Conservation (phyloP, 352 stramenopile species). For the Globisporangium splendens region DNA sequence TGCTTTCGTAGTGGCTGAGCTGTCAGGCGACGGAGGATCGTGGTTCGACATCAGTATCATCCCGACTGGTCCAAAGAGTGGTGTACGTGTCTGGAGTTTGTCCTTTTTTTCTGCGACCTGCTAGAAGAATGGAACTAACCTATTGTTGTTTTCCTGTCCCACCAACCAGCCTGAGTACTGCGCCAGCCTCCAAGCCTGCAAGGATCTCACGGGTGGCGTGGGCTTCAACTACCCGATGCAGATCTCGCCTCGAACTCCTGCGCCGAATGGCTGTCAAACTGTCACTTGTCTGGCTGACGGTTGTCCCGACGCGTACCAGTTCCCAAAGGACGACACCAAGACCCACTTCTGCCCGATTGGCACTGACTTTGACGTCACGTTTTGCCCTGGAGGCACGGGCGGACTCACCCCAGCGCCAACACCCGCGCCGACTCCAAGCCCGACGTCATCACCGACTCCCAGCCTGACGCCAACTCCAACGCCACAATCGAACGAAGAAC, state of each 20-base stretch:
- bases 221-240: conserved; percentile 70
- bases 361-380: conserved; percentile 51
- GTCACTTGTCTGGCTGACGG: conserved; percentile 47
- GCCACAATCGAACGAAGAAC: conserved; percentile 7
- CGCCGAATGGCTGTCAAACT: conserved; percentile 32
- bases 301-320: conserved; percentile 65
- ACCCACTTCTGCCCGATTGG: conserved; percentile 41
- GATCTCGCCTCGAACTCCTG: conserved; percentile 39
- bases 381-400: conserved; percentile 43
- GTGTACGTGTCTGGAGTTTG: conserved; percentile 14
- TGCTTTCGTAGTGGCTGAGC: conserved; percentile 46
- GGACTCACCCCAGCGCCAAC: conserved; percentile 27
- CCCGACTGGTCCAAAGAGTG: conserved; percentile 38
- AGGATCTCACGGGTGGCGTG: conserved; percentile 42
- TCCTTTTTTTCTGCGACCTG: not conserved
- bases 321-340: conserved; percentile 65
- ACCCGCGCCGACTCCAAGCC: conserved; percentile 24
- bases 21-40: conserved; percentile 46
- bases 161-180: conserved; percentile 34
- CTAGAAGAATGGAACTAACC: no score
- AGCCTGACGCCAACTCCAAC: conserved; percentile 29
- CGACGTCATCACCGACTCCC: conserved; percentile 25
- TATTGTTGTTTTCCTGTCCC: not conserved
- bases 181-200: conserved; percentile 45
- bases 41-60: conserved; percentile 82